Conservation (phyloP, 164 flowering plant genomes). For the Buxus sempervirens region DNA sequence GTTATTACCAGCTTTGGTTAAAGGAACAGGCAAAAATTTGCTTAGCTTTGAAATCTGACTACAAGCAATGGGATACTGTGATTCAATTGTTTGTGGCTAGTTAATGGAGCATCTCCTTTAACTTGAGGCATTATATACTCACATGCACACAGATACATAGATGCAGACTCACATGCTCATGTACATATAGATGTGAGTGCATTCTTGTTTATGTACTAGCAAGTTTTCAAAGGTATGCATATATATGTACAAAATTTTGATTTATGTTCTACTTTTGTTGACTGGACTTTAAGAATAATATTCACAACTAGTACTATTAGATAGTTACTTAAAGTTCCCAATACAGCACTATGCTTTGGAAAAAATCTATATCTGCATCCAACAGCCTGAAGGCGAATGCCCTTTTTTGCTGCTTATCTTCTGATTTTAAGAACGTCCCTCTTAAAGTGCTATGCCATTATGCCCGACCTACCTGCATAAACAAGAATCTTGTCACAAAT, state of each 20-base stretch:
- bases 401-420: background rate
- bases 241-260: too few relatives aligned
- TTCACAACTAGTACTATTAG: too few relatives aligned
- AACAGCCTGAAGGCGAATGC: background rate
- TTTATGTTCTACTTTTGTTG: background rate
- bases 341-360: background rate
- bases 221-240: too few relatives aligned
- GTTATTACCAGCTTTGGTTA: too few relatives aligned
- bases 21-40: too few relatives aligned
- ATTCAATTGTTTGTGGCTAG: background rate
- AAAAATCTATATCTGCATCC: background rate
- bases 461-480: background rate
- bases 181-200: too few relatives aligned
- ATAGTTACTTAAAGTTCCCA: background rate
- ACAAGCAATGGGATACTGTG: background rate
- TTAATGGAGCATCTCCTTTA: background rate
- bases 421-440: background rate
- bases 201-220: too few relatives aligned
- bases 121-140: background rate
- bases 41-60: background rate
- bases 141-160: too few relatives aligned
- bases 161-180: too few relatives aligned
- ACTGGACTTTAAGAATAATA: background rate
- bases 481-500: background rate
- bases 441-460: background rate